A percentile compares a stretch with the other conserved stretches of the same genome.
Evolutionary conservation across 345 rosid genomes (phyloP).

Genomic region (Rubroshorea leprosula): DNA sequence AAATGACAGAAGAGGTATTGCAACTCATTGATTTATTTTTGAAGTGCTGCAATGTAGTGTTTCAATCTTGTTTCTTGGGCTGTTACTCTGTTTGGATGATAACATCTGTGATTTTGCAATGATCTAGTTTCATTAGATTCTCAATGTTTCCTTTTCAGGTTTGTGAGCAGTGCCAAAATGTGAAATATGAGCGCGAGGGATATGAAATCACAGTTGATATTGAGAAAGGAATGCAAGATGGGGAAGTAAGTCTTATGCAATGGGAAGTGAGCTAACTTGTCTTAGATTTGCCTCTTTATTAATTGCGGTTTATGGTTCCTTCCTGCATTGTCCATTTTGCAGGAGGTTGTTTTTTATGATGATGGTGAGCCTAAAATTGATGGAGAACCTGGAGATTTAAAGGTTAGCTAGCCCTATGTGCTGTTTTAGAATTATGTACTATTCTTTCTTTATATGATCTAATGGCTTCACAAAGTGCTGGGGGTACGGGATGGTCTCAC

Average conservation of each 20-base stretch:
- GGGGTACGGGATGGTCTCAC: too few relatives aligned
- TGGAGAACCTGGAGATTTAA: constrained; percentile 97
- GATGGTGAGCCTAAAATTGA: constrained; percentile 94
- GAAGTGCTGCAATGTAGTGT: neutral
- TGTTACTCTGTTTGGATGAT: neutral
- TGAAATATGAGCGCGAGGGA: constrained; percentile 83
- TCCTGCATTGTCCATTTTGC: constrained; percentile 18
- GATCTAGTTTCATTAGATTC: constrained; percentile 2
- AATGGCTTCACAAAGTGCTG: neutral
- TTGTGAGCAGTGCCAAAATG: constrained; percentile 95
- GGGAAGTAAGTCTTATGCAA: constrained; percentile 55
- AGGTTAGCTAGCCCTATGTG: constrained; percentile 47
- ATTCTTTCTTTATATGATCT: neutral
- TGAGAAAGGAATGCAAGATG: constrained; percentile 99
- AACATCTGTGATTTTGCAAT: neutral
- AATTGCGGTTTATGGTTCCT: too few relatives aligned
- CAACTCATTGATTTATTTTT: neutral
- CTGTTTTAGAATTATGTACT: neutral
- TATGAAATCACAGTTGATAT: constrained; percentile 90
- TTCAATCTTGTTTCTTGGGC: neutral
- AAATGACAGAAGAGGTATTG: constrained; percentile 92
- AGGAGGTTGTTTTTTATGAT: constrained; percentile 95
- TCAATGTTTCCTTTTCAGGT: constrained; percentile 45
- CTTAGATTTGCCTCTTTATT: neutral
- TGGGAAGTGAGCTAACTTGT: neutral